Base-by-base conservation (phyloP, 2,329 filamentous ascomycete species). In the Trematosphaeria pertusa region DNA sequence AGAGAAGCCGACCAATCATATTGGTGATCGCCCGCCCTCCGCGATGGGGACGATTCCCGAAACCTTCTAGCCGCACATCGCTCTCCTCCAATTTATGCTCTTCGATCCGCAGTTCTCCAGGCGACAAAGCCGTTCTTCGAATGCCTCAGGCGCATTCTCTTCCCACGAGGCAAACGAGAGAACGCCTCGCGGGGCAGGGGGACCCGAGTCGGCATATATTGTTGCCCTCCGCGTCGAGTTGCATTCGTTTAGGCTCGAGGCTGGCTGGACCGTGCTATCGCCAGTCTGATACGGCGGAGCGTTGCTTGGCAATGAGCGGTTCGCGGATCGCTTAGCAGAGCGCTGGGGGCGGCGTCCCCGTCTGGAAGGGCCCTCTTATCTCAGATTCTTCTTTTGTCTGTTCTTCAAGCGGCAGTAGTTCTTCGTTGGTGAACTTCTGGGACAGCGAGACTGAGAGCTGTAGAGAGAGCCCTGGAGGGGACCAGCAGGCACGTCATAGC, bases 181-280 rank as follows among this genome's bases (percentile, higher is more conserved):
- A n/a, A n/a, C n/a, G n/a, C n/a, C n/a, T n/a, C n/a, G n/a, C n/a
- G n/a, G n/a, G n/a, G n/a, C n/a, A n/a, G n/a, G n/a, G n/a, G n/a
- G n/a, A n/a, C n/a, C n/a, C n/a, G n/a, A n/a, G n/a, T 32, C n/a
- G 20, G 17, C 7, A 40, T 18, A 12, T 21, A 18, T 20, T 40
- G 3, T 28, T 12, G 24, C 24, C 8, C 24, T 28, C 7, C 24
- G 24, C 24, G 24, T 12, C 24, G 24, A 28, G 24, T 12, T 8
- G 24, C 24, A 12, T 28, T 28, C 38, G 21, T n/a, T n/a, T n/a
- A n/a, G n/a, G n/a, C n/a, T n/a, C 19, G 28, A 18, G 26, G 6
- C 20, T 35, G 10, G 24, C 24, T 32, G 41, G 41, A 32, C 41
- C 41, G 41, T 44, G 41, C 41, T 32, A 37, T 37, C 34, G 12